A percentile compares a stretch with the other conserved stretches of the same genome.
Evolutionary conservation across 1,139 yeast species (phyloP).

Genomic region (Saccharomyces hybrid): DNA sequence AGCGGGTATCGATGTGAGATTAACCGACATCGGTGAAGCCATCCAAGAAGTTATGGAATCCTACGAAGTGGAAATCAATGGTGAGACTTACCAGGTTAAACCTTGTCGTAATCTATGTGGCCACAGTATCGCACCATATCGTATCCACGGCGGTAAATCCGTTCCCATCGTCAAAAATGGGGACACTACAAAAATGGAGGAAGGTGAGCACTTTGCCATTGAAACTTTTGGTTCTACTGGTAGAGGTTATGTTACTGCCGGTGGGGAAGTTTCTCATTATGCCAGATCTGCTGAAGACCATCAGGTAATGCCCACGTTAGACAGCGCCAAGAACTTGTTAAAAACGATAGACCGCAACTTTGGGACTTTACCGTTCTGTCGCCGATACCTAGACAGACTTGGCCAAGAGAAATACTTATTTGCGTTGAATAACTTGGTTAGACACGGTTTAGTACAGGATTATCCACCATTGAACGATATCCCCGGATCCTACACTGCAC

Average conservation of each 20-base stretch:
- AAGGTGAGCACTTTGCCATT: conserved; percentile 95
- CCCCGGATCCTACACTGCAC: conserved; percentile 89
- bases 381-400: conserved; percentile 82
- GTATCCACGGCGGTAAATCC: conserved; percentile 89
- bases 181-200: conserved; percentile 96
- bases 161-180: conserved; percentile 94
- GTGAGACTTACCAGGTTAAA: conserved; percentile 76
- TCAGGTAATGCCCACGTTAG: conserved; percentile 48
- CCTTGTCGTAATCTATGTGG: conserved; percentile 91
- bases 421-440: conserved; percentile 82
- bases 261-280: conserved; percentile 94
- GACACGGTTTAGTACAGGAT: conserved; percentile 80
- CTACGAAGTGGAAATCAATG: conserved; percentile 85
- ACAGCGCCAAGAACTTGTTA: conserved; percentile 61
- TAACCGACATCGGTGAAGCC: conserved; percentile 93
- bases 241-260: conserved; percentile 74
- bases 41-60: conserved; percentile 97
- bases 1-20: conserved; percentile 92
- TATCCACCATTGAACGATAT: conserved; percentile 93
- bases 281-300: conserved; percentile 49
- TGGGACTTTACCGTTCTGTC: conserved; percentile 94
- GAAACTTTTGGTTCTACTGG: conserved; percentile 98
- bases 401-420: conserved; percentile 89
- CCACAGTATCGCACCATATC: conserved; percentile 77
- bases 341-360: conserved; percentile 67